Percentiles rank a stretch among this genome's conserved stretches.
Evolutionary conservation across 2,329 filamentous ascomycete genomes (phyloP).

Genomic region (Fusarium protoensiforme): DNA sequence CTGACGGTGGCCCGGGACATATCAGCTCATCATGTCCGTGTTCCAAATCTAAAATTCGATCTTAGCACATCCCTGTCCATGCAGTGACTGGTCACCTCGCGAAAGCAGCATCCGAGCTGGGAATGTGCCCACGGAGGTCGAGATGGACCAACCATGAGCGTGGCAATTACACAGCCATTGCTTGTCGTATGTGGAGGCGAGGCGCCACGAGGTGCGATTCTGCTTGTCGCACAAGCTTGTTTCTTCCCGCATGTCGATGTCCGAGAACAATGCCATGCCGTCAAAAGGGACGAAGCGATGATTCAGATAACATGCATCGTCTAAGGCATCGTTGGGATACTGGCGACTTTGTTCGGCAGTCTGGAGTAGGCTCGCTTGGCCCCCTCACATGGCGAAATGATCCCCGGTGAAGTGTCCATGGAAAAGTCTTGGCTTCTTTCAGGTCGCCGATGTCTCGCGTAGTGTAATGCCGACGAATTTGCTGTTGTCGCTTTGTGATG

Average conservation of each 20-base stretch:
- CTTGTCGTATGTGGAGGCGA: slow-evolving; percentile 11
- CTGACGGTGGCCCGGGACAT: slow-evolving; percentile 23
- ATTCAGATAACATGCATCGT: neutral
- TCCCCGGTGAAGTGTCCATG: neutral
- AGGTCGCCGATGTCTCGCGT: neutral
- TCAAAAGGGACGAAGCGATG: neutral
- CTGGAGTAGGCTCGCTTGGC: neutral
- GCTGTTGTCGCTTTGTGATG: neutral
- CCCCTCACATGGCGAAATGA: neutral
- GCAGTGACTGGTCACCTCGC: slow-evolving; percentile 25
- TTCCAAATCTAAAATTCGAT: slow-evolving; percentile 36
- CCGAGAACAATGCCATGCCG: neutral
- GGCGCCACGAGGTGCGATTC: neutral
- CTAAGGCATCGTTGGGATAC: neutral
- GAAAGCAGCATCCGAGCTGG: slow-evolving; percentile 12
- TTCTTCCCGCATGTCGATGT: slow-evolving; percentile 1
- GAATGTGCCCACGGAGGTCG: neutral
- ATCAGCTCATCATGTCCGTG: slow-evolving; percentile 33
- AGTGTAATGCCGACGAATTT: neutral
- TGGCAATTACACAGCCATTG: slow-evolving; percentile 23
- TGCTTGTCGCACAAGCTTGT: slow-evolving; percentile 1
- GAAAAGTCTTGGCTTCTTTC: neutral
- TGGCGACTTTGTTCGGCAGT: neutral
- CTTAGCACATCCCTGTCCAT: slow-evolving; percentile 24
- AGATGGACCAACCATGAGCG: slow-evolving; percentile 14